Conservation (phyloP, 768 basidiomycete species). For the Boletus pseudo-olivaceus region DNA sequence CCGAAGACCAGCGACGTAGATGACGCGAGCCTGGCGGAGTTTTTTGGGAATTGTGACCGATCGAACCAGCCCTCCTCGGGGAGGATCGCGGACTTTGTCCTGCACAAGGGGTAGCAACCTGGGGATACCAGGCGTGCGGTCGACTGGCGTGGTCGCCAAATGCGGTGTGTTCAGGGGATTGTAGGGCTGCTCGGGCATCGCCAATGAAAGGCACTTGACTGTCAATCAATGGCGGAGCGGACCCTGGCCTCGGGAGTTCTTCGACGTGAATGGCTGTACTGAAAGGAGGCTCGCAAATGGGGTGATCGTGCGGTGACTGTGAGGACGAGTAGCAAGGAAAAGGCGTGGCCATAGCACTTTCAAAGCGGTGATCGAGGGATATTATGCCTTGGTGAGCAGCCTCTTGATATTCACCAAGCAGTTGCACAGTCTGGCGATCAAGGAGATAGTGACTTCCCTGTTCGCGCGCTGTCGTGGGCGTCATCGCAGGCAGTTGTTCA, state of each 20-base stretch:
- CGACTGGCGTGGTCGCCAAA: conserved; percentile 16
- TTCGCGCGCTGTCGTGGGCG: conserved; percentile 12
- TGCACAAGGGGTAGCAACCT: conserved; percentile 11
- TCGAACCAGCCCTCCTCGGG: conserved; percentile 31
- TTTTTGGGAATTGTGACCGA: conserved; percentile 29
- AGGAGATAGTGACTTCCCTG: conserved; percentile 6
- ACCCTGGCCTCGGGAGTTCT: conserved; percentile 26
- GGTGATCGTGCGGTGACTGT: conserved; percentile 29
- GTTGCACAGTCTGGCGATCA: conserved; percentile 19
- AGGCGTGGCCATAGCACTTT: conserved; percentile 24
- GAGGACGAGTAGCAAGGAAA: conserved; percentile 30
- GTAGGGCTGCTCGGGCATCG: conserved; percentile 23
- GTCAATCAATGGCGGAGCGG: conserved; percentile 29
- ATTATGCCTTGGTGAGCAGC: conserved; percentile 15
- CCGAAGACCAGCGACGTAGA: conserved; percentile 31
- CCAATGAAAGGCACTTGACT: conserved; percentile 28
- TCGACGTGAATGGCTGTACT: conserved; percentile 23
- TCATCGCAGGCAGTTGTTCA: conserved; percentile 15
- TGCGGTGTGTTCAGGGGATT: conserved; percentile 12
- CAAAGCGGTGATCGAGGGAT: conserved; percentile 24
- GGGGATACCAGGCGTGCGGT: conserved; percentile 21
- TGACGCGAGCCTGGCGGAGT: conserved; percentile 28
- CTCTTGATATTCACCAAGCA: conserved; percentile 17
- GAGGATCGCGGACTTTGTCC: conserved; percentile 32
- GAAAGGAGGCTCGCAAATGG: conserved; percentile 23